Conservation (phyloP, 345 rosid genomes). For the Draba incana region DNA sequence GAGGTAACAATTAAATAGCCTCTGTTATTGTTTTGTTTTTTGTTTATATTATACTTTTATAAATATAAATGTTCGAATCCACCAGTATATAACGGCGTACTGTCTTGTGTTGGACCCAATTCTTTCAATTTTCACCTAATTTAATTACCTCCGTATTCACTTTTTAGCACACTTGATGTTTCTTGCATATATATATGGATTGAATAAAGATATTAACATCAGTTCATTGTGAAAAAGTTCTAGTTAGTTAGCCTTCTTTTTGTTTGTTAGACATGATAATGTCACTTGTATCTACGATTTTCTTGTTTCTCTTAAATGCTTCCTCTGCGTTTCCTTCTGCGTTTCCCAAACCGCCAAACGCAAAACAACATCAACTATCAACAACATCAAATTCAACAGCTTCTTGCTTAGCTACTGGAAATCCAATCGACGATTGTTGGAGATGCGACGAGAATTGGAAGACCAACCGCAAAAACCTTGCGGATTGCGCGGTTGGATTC, state of each 20-base stretch:
- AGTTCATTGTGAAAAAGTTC: constrained; percentile 11
- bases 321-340: constrained; percentile 17
- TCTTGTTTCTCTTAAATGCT: constrained; percentile 28
- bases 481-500: constrained; percentile 68
- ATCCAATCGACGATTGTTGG: constrained; percentile 75
- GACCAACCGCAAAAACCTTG: constrained; percentile 54
- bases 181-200: constrained; percentile 28
- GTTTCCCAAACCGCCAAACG: constrained; percentile 23
- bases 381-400: constrained; percentile 23
- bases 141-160: constrained; percentile 34
- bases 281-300: constrained; percentile 19
- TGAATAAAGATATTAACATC: constrained; percentile 14
- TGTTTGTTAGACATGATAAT: constrained; percentile 21
- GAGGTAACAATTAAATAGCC: constrained; percentile 39
- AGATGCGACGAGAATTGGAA: constrained; percentile 66
- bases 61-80: constrained; percentile 11
- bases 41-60: neutral
- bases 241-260: neutral
- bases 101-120: constrained; percentile 27
- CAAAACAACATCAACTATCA: constrained; percentile 7
- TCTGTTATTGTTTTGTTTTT: constrained; percentile 28
- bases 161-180: constrained; percentile 23
- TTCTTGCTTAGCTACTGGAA: constrained; percentile 47
- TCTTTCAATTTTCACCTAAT: constrained; percentile 45
- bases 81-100: constrained; percentile 35